Conservation (phyloP, 2,329 filamentous ascomycete genomes). For the Tolypocladium endophyticum region DNA sequence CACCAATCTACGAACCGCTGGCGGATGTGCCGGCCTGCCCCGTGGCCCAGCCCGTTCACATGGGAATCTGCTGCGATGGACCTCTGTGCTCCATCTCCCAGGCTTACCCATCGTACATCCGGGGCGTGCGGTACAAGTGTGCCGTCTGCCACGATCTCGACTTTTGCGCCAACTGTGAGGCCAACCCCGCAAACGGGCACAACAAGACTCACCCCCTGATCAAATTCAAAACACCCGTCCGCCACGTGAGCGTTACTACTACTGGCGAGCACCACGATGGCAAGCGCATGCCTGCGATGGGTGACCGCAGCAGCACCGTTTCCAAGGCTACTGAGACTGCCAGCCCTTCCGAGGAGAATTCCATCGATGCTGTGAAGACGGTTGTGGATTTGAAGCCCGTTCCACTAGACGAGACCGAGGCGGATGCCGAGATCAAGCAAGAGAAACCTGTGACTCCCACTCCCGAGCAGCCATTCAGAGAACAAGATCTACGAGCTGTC, state of each 20-base stretch:
- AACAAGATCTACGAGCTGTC: slow-evolving; percentile 34
- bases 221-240: slow-evolving; percentile 91
- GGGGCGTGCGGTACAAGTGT: slow-evolving; percentile 90
- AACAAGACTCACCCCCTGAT: slow-evolving; percentile 95
- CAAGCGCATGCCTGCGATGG: slow-evolving; percentile 56
- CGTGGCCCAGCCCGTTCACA: slow-evolving; percentile 43
- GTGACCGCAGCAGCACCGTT: slow-evolving; percentile 42
- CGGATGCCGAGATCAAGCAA: slow-evolving; percentile 12
- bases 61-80: slow-evolving; percentile 89
- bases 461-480: slow-evolving; percentile 7
- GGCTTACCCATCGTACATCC: slow-evolving; percentile 59
- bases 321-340: slow-evolving; percentile 38
- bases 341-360: slow-evolving; percentile 33
- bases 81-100: slow-evolving; percentile 61
- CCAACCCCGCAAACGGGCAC: slow-evolving; percentile 71
- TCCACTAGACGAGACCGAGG: slow-evolving; percentile 19
- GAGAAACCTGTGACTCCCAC: slow-evolving; percentile 8
- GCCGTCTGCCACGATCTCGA: slow-evolving; percentile 91
- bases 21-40: slow-evolving; percentile 10
- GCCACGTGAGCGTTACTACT: slow-evolving; percentile 78
- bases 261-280: slow-evolving; percentile 65
- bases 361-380: slow-evolving; percentile 52
- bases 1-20: slow-evolving; percentile 70
- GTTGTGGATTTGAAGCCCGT: slow-evolving; percentile 61
- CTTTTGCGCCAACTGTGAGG: slow-evolving; percentile 91